Percentiles rank a stretch among this genome's conserved stretches.
Conservation (phyloP, 208 protist genomes). For the Leishmania aethiopica region DNA sequence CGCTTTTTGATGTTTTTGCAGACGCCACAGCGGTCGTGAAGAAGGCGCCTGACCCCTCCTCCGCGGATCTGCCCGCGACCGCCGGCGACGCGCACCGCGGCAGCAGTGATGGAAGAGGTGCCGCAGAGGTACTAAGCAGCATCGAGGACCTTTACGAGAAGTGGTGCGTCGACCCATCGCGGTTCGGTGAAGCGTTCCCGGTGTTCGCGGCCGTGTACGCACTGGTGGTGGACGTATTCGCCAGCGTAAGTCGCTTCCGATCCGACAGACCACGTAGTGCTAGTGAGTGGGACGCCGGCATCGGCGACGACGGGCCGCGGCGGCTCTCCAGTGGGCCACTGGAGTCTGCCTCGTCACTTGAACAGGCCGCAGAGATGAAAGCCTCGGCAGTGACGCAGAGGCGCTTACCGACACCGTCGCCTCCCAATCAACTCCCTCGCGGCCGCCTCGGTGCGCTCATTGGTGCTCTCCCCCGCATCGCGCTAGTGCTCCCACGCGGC, state of each 20-base stretch:
- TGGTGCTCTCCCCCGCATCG: conserved; percentile 40
- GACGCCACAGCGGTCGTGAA: conserved; percentile 19
- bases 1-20: conserved; percentile 45
- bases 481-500: conserved; percentile 47
- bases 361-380: background rate
- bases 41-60: background rate
- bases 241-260: conserved; percentile 14
- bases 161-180: conserved; percentile 40
- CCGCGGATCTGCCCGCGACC: background rate
- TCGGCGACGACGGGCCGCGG: background rate
- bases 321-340: background rate
- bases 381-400: background rate
- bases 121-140: conserved; percentile 14
- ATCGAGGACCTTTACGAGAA: conserved; percentile 42
- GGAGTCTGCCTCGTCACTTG: background rate
- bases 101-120: background rate
- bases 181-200: conserved; percentile 66
- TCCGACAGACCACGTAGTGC: background rate
- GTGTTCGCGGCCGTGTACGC: conserved; percentile 55
- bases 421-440: background rate
- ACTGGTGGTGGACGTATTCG: conserved; percentile 53
- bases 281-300: background rate
- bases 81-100: background rate
- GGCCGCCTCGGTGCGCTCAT: background rate
- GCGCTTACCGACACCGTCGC: background rate